phyloP scores from a whole-genome alignment of 495 filamentous ascomycete genomes.

The Cercophora samala region DNA sequence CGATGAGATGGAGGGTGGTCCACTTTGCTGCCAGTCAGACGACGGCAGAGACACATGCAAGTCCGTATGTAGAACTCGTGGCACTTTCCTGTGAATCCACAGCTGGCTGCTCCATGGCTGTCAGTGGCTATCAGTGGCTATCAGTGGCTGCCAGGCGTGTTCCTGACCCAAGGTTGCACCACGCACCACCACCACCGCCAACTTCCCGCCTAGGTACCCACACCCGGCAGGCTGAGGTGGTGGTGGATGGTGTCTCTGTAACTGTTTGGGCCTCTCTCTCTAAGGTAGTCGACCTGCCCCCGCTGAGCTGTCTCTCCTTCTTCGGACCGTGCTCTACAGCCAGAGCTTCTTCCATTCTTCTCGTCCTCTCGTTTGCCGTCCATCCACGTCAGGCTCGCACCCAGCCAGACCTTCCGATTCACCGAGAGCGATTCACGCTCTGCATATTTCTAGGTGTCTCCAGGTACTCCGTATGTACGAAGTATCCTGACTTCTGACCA shows the following conservation, averaged over 20 bases:
- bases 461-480: no score
- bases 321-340: background rate
- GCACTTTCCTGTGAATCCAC: conserved; percentile 5
- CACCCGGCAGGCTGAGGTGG: no score
- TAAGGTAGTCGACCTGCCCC: background rate
- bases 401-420: conserved; percentile 12
- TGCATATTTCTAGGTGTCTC: background rate
- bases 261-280: conserved; percentile 2
- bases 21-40: background rate
- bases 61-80: conserved; percentile 8
- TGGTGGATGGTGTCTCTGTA: no score
- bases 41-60: conserved; percentile 1
- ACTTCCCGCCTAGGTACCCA: background rate
- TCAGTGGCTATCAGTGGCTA: background rate
- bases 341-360: background rate
- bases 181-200: background rate
- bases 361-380: conserved; percentile 3
- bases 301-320: background rate
- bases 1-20: background rate
- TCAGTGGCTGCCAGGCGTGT: conserved; percentile 3
- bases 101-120: background rate
- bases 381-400: background rate
- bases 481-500: conserved; percentile 1
- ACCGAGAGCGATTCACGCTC: conserved; percentile 7
- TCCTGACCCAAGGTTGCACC: conserved; percentile 11